phyloP scores from a whole-genome alignment of 2,329 filamentous ascomycete genomes.

The Exophiala phaeomuriformis region DNA sequence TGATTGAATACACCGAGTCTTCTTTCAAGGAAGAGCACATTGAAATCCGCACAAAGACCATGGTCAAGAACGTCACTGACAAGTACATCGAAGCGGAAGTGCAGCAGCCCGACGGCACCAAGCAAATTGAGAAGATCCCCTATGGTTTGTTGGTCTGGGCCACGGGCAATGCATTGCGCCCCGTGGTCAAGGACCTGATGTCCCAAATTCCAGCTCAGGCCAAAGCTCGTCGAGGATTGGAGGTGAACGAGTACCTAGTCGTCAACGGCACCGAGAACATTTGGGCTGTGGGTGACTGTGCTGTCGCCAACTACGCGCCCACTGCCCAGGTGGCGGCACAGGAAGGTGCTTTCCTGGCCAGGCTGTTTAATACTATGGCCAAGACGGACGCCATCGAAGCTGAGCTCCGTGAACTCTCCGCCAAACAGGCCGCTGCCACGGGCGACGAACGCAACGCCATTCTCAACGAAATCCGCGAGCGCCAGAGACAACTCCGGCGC shows the following conservation, averaged over 20 bases:
- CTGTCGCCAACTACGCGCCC: slow-evolving; percentile 92
- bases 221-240: slow-evolving; percentile 86
- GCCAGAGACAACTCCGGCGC: slow-evolving; percentile 78
- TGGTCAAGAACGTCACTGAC: slow-evolving; percentile 95
- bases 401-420: slow-evolving; percentile 63
- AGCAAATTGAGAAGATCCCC: slow-evolving; percentile 72
- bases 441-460: slow-evolving; percentile 51
- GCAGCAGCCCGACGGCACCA: slow-evolving; percentile 73
- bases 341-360: slow-evolving; percentile 89
- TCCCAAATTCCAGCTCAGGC: slow-evolving; percentile 86
- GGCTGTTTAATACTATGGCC: slow-evolving; percentile 98
- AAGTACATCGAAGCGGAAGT: slow-evolving; percentile 88
- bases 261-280: slow-evolving; percentile 95
- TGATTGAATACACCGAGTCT: slow-evolving; percentile 98
- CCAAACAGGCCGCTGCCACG: slow-evolving; percentile 60
- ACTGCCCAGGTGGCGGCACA: slow-evolving; percentile 95
- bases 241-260: slow-evolving; percentile 97
- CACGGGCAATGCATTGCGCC: slow-evolving; percentile 88
- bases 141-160: slow-evolving; percentile 98
- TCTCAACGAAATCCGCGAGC: slow-evolving; percentile 69
- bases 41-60: slow-evolving; percentile 94
- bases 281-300: slow-evolving; percentile 97
- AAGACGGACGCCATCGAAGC: slow-evolving; percentile 78
- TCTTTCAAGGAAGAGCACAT: slow-evolving; percentile 99
- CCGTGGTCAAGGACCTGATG: slow-evolving; percentile 87